These are phyloP conservation scores for Mytilinidion resinicola DNA, from an alignment of 495 filamentous ascomycete genomes.

Conservation along the genomic window DNA sequence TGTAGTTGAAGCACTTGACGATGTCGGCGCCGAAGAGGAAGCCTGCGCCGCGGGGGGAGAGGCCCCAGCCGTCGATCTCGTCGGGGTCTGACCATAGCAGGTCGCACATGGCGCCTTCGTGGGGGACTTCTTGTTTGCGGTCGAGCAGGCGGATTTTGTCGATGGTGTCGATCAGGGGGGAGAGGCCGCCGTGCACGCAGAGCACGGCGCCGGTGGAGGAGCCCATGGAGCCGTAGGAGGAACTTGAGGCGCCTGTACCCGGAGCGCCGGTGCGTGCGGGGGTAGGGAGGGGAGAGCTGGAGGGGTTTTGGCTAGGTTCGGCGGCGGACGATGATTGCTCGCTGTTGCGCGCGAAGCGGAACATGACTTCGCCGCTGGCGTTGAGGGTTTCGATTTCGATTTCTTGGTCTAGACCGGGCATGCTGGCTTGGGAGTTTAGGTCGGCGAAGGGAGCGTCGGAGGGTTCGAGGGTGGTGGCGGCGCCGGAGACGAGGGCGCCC, in stretches of 20 bases:
- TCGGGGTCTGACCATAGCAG: constrained; percentile 96
- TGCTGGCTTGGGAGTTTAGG: constrained; percentile 27
- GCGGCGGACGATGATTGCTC: constrained; percentile 20
- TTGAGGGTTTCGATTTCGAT: constrained; percentile 90
- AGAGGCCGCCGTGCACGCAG: constrained; percentile 91
- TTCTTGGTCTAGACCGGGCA: constrained; percentile 54
- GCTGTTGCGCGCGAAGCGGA: constrained; percentile 54
- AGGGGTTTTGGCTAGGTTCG: constrained; percentile 39
- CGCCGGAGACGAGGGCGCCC: constrained; percentile 87
- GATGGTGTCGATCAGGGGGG: constrained; percentile 83
- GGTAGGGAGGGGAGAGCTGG: constrained; percentile 41
- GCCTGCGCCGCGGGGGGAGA: constrained; percentile 88
- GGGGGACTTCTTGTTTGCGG: constrained; percentile 95
- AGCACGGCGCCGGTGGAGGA: constrained; percentile 72
- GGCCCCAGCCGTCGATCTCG: constrained; percentile 96
- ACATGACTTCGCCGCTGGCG: constrained; percentile 68
- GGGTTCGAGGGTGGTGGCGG: constrained; percentile 63
- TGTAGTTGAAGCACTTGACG: constrained; percentile 90
- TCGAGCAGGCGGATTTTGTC: constrained; percentile 95
- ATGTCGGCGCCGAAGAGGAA: constrained; percentile 97
- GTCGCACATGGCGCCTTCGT: constrained; percentile 99
- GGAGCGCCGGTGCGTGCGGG: constrained; percentile 56
- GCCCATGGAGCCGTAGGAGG: constrained; percentile 56
- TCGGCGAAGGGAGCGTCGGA: constrained; percentile 41
- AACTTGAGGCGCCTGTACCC: constrained; percentile 67